phyloP scores from a whole-genome alignment of 495 filamentous ascomycete species.

The Penicillium cinerascens region DNA sequence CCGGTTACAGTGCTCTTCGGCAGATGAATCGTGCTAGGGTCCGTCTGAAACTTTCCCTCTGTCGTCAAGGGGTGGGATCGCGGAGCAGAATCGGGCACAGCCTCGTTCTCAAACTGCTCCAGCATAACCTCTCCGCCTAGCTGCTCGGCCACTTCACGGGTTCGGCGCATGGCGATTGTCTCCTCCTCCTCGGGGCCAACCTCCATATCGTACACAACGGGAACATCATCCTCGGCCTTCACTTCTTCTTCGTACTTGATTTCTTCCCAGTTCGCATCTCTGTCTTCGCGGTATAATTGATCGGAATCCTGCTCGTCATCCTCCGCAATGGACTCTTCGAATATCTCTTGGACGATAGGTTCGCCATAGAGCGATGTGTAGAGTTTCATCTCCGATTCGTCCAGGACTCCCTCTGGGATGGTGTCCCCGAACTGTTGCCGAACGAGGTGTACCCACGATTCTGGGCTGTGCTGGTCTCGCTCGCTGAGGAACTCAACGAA shows the following conservation, averaged over 20 bases:
- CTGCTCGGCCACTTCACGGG: constrained; percentile 44
- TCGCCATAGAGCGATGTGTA: constrained; percentile 81
- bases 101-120: constrained; percentile 47
- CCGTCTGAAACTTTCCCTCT: constrained; percentile 60
- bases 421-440: constrained; percentile 72
- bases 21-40: constrained; percentile 66
- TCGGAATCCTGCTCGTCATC: constrained; percentile 35
- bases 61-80: constrained; percentile 62
- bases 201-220: constrained; percentile 44
- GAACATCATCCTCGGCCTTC: constrained; percentile 23
- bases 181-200: constrained; percentile 22
- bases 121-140: constrained; percentile 47
- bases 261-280: constrained; percentile 58
- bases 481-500: constrained; percentile 24
- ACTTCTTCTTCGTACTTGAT: constrained; percentile 44
- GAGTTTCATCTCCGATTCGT: constrained; percentile 63
- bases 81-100: constrained; percentile 41
- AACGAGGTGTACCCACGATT: constrained; percentile 64
- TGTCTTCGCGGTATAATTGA: constrained; percentile 54
- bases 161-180: constrained; percentile 35
- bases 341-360: constrained; percentile 47
- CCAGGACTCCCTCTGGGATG: constrained; percentile 70
- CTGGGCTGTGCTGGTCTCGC: constrained; percentile 44
- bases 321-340: constrained; percentile 25
- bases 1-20: constrained; percentile 63